Base-by-base conservation (phyloP, 257 asterid genomes). In the Misopates orontium region DNA sequence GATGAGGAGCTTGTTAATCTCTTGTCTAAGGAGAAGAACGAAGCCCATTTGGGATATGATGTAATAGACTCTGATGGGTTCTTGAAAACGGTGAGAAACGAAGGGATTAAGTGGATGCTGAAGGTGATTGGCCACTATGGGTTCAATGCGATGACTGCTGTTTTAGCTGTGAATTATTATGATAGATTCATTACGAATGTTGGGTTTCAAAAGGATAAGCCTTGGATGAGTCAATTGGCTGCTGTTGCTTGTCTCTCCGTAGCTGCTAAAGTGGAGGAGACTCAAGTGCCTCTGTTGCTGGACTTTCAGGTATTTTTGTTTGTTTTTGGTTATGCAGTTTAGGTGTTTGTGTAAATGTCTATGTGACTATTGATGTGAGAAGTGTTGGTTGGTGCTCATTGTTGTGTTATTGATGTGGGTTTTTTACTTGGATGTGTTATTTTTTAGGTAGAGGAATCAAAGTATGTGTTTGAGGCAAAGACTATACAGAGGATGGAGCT, bases 261-360 rank as follows among this genome's bases (percentile, higher is more conserved):
- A 14, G 99, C 99, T 78, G 95, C 99, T 0, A 94, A 94, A 69
- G 79, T 94, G 79, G 99, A 94, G 80, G 96, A 94, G 71, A 88
- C 84, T 71, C 95, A 86, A 73, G 96, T 90, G 62, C 96, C 97
- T 17, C 85, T 88, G 65, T 74, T 94, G 8, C 65, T 90, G 47
- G 95, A 93, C 76, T 79, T 93, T n/a, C 99, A 90, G 77, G 99
- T 90, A 80, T 57, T 25, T 31, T 57, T 5, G 0, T 5, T 58
- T n/a, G 20, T 59, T 39, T 17, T 40, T 6, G 18, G 44, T 12
- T 59, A 12, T 60, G 76, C 69, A 71, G 9, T 79, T 67, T 68
- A 47, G 72, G 60, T 75, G 80, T 70, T 75, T 77, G 77, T 63
- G 60, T 17, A 17, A 70, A 73, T 78, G 84, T 71, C 68, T 36